A percentile compares a stretch with the other conserved stretches of the same genome.
Conservation (phyloP, 805 yeast species). For the Metschnikowia aberdeeniae region DNA sequence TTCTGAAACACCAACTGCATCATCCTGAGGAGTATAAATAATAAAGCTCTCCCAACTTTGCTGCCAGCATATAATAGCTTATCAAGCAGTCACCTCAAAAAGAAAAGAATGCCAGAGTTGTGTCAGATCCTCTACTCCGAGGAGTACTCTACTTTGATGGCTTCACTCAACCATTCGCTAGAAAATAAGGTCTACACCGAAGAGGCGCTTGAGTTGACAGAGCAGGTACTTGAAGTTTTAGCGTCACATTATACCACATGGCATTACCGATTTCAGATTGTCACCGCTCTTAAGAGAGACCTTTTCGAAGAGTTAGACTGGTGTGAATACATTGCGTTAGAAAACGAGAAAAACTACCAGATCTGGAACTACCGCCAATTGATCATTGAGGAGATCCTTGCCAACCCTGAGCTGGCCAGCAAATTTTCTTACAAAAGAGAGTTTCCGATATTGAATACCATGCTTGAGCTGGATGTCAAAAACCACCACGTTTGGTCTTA, state of each 20-base stretch:
- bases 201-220: conserved; percentile 67
- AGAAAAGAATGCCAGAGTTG: conserved; percentile 25
- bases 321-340: conserved; percentile 72
- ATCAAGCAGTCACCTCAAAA: too few species aligned
- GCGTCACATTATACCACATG: conserved; percentile 94
- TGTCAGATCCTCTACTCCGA: conserved; percentile 69
- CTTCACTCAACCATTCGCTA: conserved; percentile 58
- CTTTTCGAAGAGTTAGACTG: conserved; percentile 63
- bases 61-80: neutral
- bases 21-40: neutral
- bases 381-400: conserved; percentile 41
- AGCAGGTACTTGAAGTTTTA: conserved; percentile 56
- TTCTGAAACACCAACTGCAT: conserved; percentile 1
- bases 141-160: conserved; percentile 63
- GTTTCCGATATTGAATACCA: conserved; percentile 55
- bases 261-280: conserved; percentile 61
- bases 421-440: conserved; percentile 50
- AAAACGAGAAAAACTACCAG: conserved; percentile 87
- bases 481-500: conserved; percentile 98
- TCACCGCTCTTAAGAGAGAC: conserved; percentile 35
- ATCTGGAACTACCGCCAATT: conserved; percentile 92
- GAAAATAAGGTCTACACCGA: conserved; percentile 56
- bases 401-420: conserved; percentile 8
- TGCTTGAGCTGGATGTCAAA: conserved; percentile 77
- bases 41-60: neutral